Evolutionary conservation across 768 basidiomycete species (phyloP), one percentile per base, ranked within the genome.

Genomic region (Rhizopogon sp.): DNA sequence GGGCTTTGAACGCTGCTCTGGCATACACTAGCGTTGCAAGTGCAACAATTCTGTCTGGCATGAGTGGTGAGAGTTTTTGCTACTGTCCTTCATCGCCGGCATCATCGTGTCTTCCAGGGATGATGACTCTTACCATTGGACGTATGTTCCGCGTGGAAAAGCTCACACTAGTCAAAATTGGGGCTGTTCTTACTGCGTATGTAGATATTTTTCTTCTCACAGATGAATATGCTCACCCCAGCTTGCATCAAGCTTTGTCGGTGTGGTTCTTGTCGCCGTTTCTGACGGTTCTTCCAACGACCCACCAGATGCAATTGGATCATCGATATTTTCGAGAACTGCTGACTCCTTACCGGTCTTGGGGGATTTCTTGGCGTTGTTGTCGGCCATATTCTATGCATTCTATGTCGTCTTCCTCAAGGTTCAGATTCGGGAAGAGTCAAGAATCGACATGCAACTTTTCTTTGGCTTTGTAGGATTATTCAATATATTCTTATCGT

Each of bases 401-500:
- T 68, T 88, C 44, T 98, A 98, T 70, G 85, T 94, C 43, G 87
- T 88, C 58, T 76, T 96, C 47, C 79, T 98, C 64, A 98, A 98
- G 70, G 88, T 94, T 43, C 83, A 83, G 54, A 88, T 97, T 51
- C 82, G 80, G 43, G 78, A 79, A 37, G 92, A 95, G 64, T 87
- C 88, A 5, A 80, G 92, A 52, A 81, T 94, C 61, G 85, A 95
- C 67, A 94, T 95, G 93, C 89, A 93, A 59, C 76, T 95, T 29
- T 95, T 97, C 75, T 94, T 97, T 63, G 95, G 95, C 22, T 96
- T 91, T 60, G 93, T 96, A 28, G 93, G 94, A 9, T 72, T 93
- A 13, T 91, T 90, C 75, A 96, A 90, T 67, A 82, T 92, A 64
- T 57, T 88, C 5, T 67, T 75, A 14, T 82, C 82, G 56, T 89